Conservation (phyloP, 2,329 filamentous ascomycete species). For the Exophiala alcalophila region DNA sequence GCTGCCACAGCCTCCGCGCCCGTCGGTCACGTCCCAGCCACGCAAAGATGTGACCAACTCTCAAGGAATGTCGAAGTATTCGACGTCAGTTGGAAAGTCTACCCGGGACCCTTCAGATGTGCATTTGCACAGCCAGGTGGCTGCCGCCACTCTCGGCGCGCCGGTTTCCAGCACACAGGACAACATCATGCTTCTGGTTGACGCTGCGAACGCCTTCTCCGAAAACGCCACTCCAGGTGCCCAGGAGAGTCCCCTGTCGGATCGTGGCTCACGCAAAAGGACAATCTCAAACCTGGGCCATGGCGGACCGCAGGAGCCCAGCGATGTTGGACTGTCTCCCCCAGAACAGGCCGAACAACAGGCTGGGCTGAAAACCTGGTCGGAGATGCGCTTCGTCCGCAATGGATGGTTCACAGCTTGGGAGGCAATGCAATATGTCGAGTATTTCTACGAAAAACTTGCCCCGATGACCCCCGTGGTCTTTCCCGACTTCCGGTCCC, state of each 20-base stretch:
- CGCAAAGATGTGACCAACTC: constrained; percentile 4
- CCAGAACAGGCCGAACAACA: constrained; percentile 41
- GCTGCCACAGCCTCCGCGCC: constrained; percentile 10
- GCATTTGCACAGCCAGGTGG: constrained; percentile 23
- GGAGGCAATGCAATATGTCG: constrained; percentile 89
- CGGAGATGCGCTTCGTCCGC: constrained; percentile 87
- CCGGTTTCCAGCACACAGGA: constrained; percentile 23
- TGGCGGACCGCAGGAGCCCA: constrained; percentile 33
- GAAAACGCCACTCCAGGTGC: constrained; percentile 16
- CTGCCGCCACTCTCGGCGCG: constrained; percentile 20
- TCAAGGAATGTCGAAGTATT: constrained; percentile 4
- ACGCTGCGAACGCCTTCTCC: constrained; percentile 21
- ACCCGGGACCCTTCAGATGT: constrained; percentile 12
- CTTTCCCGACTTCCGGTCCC: constrained; percentile 81
- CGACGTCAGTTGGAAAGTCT: background rate
- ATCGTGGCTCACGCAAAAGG: constrained; percentile 19
- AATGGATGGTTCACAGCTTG: constrained; percentile 94
- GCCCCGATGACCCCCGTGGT: constrained; percentile 92
- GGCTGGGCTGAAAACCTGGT: constrained; percentile 82
- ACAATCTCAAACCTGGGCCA: constrained; percentile 17
- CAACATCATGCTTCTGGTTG: constrained; percentile 22
- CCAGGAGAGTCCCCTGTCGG: constrained; percentile 21
- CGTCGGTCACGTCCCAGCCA: constrained; percentile 22
- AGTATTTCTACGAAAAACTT: constrained; percentile 91
- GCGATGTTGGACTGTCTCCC: constrained; percentile 13